These are phyloP conservation scores for Penicillium sp. DNA, from an alignment of 2,329 filamentous ascomycete species.

Conservation along the genomic window DNA sequence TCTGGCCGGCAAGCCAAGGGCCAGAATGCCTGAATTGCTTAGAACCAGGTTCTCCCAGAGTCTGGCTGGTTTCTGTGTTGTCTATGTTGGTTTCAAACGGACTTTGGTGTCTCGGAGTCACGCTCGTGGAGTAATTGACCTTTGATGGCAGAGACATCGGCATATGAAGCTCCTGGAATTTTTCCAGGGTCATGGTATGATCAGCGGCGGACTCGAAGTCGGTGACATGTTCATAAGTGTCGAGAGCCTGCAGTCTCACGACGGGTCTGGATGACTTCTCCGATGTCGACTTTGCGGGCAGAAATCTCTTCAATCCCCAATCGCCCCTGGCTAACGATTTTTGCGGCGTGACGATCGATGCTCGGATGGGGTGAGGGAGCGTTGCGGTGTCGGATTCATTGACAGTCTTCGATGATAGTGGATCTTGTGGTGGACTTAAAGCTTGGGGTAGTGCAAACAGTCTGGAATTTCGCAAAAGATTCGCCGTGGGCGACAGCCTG, in stretches of 20 bases:
- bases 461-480: constrained; percentile 76
- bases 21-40: constrained; percentile 54
- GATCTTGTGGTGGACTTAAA: constrained; percentile 56
- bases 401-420: constrained; percentile 45
- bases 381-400: constrained; percentile 65
- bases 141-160: constrained; percentile 54
- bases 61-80: constrained; percentile 40
- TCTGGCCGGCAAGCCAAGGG: constrained; percentile 54
- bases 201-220: constrained; percentile 80
- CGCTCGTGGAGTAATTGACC: constrained; percentile 28
- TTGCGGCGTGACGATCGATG: constrained; percentile 71
- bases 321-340: constrained; percentile 71
- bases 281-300: constrained; percentile 70
- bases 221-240: constrained; percentile 81
- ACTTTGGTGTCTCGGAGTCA: constrained; percentile 31
- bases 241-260: constrained; percentile 69
- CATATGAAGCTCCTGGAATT: constrained; percentile 77
- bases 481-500: constrained; percentile 54
- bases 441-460: constrained; percentile 81
- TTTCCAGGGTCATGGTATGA: constrained; percentile 71
- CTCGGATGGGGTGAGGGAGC: constrained; percentile 69
- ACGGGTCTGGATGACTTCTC: constrained; percentile 64
- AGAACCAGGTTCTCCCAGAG: constrained; percentile 27
- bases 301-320: constrained; percentile 83
- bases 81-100: constrained; percentile 42